phyloP scores from a whole-genome alignment of 2,329 filamentous ascomycete species.

The Teratosphaeria viscida region DNA sequence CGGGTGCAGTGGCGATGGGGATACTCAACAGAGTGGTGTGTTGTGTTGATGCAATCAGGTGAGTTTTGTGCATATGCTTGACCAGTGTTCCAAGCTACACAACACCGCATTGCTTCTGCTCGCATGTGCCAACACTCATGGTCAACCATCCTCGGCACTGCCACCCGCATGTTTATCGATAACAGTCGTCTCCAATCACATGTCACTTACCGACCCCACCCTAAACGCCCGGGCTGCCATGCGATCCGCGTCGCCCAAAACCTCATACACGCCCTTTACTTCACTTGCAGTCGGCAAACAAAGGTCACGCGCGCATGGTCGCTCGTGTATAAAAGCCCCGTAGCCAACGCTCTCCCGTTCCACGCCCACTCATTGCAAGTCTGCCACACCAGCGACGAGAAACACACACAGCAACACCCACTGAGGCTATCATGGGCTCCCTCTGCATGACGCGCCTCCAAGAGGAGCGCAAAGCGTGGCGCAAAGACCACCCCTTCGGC shows the following conservation, averaged over 20 bases:
- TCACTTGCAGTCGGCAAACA: background rate
- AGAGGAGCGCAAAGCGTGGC: slow-evolving; percentile 93
- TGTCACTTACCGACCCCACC: background rate
- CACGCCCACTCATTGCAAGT: background rate
- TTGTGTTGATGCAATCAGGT: too few species aligned
- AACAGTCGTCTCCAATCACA: background rate
- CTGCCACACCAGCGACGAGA: background rate
- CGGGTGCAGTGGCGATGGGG: background rate
- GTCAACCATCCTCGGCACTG: background rate
- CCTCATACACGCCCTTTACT: background rate
- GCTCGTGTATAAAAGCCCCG: background rate
- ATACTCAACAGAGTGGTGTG: too few species aligned
- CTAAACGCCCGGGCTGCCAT: background rate
- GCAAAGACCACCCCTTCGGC: slow-evolving; percentile 91
- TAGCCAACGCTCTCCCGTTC: background rate
- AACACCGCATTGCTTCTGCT: background rate
- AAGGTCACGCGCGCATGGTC: background rate
- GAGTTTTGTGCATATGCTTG: too few species aligned
- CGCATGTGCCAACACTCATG: background rate
- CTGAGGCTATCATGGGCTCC: slow-evolving; percentile 50
- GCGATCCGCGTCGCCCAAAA: background rate
- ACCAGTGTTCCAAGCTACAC: background rate
- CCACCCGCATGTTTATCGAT: background rate
- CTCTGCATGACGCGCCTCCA: slow-evolving; percentile 80
- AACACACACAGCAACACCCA: background rate